A percentile compares a stretch with the other conserved stretches of the same genome.
Conservation (phyloP, 371 early-diverging fungal genomes). For the Lichtheimia ramosa region DNA sequence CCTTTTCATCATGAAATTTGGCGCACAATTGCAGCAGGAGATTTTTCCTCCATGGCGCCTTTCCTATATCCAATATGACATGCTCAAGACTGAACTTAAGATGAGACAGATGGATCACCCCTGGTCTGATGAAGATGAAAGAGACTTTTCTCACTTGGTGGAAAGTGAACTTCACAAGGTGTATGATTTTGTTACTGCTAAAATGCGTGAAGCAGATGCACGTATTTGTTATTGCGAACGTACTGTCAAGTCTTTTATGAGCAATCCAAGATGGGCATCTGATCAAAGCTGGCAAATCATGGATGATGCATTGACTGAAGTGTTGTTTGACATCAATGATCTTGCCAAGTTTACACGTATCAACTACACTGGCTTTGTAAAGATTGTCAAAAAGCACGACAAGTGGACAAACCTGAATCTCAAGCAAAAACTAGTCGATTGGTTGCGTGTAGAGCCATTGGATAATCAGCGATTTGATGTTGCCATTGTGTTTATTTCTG, state of each 20-base stretch:
- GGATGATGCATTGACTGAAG: conserved; percentile 49
- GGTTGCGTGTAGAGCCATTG: conserved; percentile 59
- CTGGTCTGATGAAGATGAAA: conserved; percentile 66
- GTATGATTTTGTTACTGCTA: conserved; percentile 74
- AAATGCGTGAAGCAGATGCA: conserved; percentile 80
- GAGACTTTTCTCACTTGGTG: conserved; percentile 69
- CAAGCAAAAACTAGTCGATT: conserved; percentile 78
- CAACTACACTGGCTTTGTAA: conserved; percentile 93
- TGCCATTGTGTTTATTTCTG: conserved; percentile 50
- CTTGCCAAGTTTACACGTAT: conserved; percentile 87
- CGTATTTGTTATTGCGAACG: conserved; percentile 83
- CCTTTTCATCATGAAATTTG: conserved; percentile 24
- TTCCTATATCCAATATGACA: conserved; percentile 28
- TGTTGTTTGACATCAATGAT: conserved; percentile 76
- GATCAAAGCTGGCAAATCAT: conserved; percentile 40
- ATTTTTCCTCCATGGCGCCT: conserved; percentile 32
- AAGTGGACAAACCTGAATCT: conserved; percentile 72
- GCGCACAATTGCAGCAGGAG: conserved; percentile 18
- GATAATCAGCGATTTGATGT: conserved; percentile 60
- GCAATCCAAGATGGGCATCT: conserved; percentile 33
- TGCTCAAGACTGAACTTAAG: conserved; percentile 29
- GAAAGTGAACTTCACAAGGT: conserved; percentile 83
- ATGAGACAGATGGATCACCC: conserved; percentile 25
- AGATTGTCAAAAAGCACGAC: conserved; percentile 95
- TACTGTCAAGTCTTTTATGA: conserved; percentile 56